phyloP scores from a whole-genome alignment of 495 filamentous ascomycete genomes.

The Penicillium macrosclerotiorum region DNA sequence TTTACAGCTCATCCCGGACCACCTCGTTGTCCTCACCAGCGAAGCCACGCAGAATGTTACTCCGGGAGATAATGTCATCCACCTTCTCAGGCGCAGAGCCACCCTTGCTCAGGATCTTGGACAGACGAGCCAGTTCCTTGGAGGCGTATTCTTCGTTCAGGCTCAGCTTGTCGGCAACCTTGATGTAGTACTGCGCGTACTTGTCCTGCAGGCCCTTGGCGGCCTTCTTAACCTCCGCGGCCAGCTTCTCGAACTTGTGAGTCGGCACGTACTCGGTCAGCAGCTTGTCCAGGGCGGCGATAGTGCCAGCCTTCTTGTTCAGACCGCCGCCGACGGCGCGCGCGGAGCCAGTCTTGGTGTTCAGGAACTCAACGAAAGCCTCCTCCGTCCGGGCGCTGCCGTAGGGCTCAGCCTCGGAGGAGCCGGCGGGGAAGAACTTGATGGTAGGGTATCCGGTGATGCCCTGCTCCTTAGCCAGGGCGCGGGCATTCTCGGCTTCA shows the following conservation, averaged over 20 bases:
- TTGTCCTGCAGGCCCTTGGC: conserved; percentile 68
- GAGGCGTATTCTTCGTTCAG: conserved; percentile 72
- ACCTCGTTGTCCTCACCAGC: conserved; percentile 40
- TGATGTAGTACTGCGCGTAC: conserved; percentile 92
- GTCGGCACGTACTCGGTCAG: conserved; percentile 61
- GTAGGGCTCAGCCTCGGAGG: conserved; percentile 70
- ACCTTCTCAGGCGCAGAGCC: conserved; percentile 80
- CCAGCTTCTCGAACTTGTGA: conserved; percentile 54
- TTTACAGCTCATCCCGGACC: conserved; percentile 65
- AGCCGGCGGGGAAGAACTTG: conserved; percentile 95
- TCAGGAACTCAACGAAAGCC: conserved; percentile 78
- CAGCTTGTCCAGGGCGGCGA: conserved; percentile 71
- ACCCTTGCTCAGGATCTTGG: conserved; percentile 80
- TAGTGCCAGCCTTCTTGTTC: conserved; percentile 75
- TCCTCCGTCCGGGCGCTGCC: conserved; percentile 73
- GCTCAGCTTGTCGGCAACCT: conserved; percentile 79
- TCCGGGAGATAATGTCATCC: conserved; percentile 82
- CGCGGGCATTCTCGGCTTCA: conserved; percentile 80
- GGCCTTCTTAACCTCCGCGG: conserved; percentile 65
- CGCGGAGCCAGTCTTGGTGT: conserved; percentile 86
- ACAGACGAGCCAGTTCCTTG: conserved; percentile 82
- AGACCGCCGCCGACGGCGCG: conserved; percentile 80
- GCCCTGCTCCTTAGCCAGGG: conserved; percentile 70
- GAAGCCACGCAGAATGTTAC: conserved; percentile 86
- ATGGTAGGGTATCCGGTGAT: conserved; percentile 91